These are phyloP conservation scores for Penicillium antarcticum DNA, from an alignment of 495 filamentous ascomycete genomes.

Conservation along the genomic window DNA sequence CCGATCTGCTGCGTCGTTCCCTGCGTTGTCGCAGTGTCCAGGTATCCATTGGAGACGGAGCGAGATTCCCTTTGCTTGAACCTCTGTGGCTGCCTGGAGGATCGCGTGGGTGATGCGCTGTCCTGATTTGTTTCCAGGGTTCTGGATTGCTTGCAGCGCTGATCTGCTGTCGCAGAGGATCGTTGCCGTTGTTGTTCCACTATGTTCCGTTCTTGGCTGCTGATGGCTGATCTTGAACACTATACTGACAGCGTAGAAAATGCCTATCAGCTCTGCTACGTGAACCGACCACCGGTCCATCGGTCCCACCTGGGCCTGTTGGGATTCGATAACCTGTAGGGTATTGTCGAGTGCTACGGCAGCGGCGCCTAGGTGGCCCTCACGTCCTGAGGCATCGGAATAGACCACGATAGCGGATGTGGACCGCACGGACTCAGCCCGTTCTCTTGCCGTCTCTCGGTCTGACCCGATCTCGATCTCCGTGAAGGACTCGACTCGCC, in stretches of 20 bases:
- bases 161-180: slow-evolving; percentile 16
- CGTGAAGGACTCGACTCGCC: slow-evolving; percentile 5
- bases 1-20: slow-evolving; percentile 12
- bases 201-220: neutral
- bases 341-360: slow-evolving; percentile 7
- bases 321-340: slow-evolving; percentile 1
- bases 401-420: slow-evolving; percentile 10
- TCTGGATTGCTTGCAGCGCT: slow-evolving; percentile 15
- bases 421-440: neutral
- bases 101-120: slow-evolving; percentile 19
- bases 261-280: slow-evolving; percentile 10
- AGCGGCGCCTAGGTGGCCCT: slow-evolving; percentile 11
- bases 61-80: neutral
- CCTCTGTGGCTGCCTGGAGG: slow-evolving; percentile 12
- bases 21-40: slow-evolving; percentile 7
- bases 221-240: slow-evolving; percentile 1
- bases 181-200: neutral
- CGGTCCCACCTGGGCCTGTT: slow-evolving; percentile 8
- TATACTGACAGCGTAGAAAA: slow-evolving; percentile 8
- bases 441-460: slow-evolving; percentile 10
- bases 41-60: slow-evolving; percentile 20
- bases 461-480: slow-evolving; percentile 16
- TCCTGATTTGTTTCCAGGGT: slow-evolving; percentile 14
- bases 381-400: slow-evolving; percentile 8
- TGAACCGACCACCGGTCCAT: slow-evolving; percentile 17